Base-by-base conservation (phyloP, 1,139 yeast species). In the Suhomyces choctaworum region DNA sequence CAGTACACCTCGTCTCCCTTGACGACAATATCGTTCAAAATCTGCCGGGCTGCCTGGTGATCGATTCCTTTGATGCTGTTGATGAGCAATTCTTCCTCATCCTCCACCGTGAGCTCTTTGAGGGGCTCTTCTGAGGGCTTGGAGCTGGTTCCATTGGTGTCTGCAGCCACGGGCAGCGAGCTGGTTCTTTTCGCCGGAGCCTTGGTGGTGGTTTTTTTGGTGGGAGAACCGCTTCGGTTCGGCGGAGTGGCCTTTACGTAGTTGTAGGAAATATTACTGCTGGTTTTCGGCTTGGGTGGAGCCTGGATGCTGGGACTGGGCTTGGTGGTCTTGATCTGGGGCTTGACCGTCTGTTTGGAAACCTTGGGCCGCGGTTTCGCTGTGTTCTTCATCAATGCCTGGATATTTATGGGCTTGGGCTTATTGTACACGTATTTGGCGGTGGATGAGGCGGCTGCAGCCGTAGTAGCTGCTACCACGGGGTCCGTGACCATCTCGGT, bases 1-100 rank as follows among this genome's bases (percentile, higher is more conserved):
- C 98, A 92, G 53, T 80, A 87, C 1, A 92, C 97, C 51, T 89
- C 94, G 59, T 92, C 97, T 7, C 97, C 97, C 42, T 84, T 87
- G 7, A 89, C 89, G 5, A 90, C 94, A 47, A 92, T 88, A 55
- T 92, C 97, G 48, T 86, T 85, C 44, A 92, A 70, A 34, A 92
- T 92, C 56, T 88, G 96, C 38, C 62, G 54, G 34, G 70, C 66
- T 39, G 76, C 54, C 37, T 54, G 42, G 39, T 56, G 60, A 46
- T 71, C 77, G 7, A 70, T 63, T 2, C 77, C 77, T 32, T 64
- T 50, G 19, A 70, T 58, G 10, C 64, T 60, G 9, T 50, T 40
- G 22, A 70, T 65, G n/a, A 70, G 47, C 23, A 51, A 51, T 13
- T 77, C 77, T 22, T 94, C 95, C 6, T 92, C 89, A 27, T 66